These are phyloP conservation scores for Exophiala bonariae DNA, from an alignment of 2,329 filamentous ascomycete species.

Conservation along the genomic window DNA sequence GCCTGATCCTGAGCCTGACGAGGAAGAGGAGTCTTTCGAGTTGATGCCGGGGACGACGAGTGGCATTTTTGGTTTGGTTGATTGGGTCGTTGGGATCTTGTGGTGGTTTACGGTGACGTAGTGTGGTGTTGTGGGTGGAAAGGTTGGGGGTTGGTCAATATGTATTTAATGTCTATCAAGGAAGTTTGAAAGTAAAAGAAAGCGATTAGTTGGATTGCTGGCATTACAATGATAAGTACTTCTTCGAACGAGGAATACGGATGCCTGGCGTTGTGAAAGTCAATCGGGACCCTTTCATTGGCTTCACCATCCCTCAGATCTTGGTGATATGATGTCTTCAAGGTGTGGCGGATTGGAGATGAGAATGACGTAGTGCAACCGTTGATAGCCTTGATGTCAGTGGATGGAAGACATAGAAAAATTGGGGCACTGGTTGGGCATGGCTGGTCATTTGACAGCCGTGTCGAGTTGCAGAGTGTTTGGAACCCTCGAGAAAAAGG, in stretches of 20 bases:
- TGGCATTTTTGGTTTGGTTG: slow-evolving; percentile 39
- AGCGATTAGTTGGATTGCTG: background rate
- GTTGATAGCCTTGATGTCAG: too few species aligned
- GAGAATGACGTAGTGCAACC: background rate
- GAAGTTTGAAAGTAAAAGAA: background rate
- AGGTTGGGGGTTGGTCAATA: background rate
- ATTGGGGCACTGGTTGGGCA: background rate
- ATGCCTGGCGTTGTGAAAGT: slow-evolving; percentile 6
- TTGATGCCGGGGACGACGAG: slow-evolving; percentile 48
- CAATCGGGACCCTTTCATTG: background rate
- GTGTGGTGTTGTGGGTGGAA: background rate
- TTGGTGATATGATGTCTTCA: background rate
- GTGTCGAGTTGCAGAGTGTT: too few species aligned
- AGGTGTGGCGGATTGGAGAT: too few species aligned
- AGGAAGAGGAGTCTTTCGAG: slow-evolving; percentile 27
- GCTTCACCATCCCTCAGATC: background rate
- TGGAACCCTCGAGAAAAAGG: too few species aligned
- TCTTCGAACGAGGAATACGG: too few species aligned
- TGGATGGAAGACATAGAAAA: too few species aligned
- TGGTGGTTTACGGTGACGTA: background rate
- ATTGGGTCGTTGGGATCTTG: slow-evolving; percentile 1
- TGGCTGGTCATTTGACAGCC: too few species aligned
- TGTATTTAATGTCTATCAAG: too few species aligned
- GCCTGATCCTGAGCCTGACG: background rate
- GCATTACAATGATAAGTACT: too few species aligned